phyloP scores from a whole-genome alignment of 2,329 filamentous ascomycete species.

The Fusarium burgessii region DNA sequence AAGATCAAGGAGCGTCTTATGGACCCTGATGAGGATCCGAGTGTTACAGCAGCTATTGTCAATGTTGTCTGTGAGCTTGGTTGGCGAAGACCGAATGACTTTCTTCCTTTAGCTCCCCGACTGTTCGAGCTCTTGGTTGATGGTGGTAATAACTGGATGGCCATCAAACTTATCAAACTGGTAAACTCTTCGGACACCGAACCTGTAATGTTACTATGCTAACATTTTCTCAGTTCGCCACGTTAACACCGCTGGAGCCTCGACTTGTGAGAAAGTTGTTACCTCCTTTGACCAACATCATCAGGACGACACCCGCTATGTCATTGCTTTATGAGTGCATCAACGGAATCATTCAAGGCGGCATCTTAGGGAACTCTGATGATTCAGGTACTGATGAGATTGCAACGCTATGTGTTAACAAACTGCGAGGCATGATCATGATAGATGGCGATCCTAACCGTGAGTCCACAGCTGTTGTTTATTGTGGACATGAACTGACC shows the following conservation, averaged over 20 bases:
- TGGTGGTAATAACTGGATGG: slow-evolving; percentile 99
- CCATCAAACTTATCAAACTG: slow-evolving; percentile 98
- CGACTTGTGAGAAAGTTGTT: slow-evolving; percentile 91
- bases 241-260: slow-evolving; percentile 90
- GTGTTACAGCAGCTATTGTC: slow-evolving; percentile 94
- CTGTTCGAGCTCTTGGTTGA: slow-evolving; percentile 93
- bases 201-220: neutral
- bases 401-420: slow-evolving; percentile 89
- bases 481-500: slow-evolving; percentile 24
- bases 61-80: slow-evolving; percentile 97
- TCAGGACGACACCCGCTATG: slow-evolving; percentile 95
- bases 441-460: slow-evolving; percentile 93
- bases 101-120: slow-evolving; percentile 89
- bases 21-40: slow-evolving; percentile 89
- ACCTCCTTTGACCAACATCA: slow-evolving; percentile 90
- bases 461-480: slow-evolving; percentile 59
- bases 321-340: slow-evolving; percentile 99
- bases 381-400: slow-evolving; percentile 91
- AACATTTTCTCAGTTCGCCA: slow-evolving; percentile 80
- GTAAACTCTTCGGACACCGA: slow-evolving; percentile 57
- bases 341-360: slow-evolving; percentile 97
- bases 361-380: slow-evolving; percentile 86
- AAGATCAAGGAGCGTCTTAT: slow-evolving; percentile 95
- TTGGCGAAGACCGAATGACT: slow-evolving; percentile 93
- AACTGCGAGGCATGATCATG: slow-evolving; percentile 93